Evolutionary conservation across 805 yeast species (phyloP).

Genomic region (Schwanniomyces pseudopolymorphus): DNA sequence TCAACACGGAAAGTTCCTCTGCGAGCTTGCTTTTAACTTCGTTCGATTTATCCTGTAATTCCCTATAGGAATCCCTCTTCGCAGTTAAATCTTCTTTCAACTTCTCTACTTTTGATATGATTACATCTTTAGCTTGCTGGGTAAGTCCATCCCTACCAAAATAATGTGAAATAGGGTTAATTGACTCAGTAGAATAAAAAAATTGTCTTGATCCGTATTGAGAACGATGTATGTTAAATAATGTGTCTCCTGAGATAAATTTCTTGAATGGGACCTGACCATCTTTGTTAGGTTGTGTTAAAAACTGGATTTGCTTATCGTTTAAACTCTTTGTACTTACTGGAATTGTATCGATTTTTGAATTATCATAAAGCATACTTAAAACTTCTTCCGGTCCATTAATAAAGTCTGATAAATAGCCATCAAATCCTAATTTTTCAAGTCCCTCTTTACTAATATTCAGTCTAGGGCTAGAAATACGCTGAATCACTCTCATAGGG

Average conservation of each 20-base stretch:
- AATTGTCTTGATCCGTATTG: conserved; percentile 61
- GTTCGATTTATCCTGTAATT: conserved; percentile 2
- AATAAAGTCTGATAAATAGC: conserved; percentile 69
- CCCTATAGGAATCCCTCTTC: conserved; percentile 1
- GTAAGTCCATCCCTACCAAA: conserved; percentile 36
- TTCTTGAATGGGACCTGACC: conserved; percentile 51
- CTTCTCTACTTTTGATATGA: conserved; percentile 11
- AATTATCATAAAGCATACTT: conserved; percentile 62
- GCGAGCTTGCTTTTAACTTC: conserved; percentile 1
- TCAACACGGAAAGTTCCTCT: conserved; percentile 4
- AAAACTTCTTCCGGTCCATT: conserved; percentile 73
- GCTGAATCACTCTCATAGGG: conserved; percentile 51
- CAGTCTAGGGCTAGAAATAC: conserved; percentile 18
- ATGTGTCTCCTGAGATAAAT: conserved; percentile 58
- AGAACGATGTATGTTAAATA: conserved; percentile 56
- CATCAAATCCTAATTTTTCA: conserved; percentile 66
- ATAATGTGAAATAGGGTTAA: conserved; percentile 23
- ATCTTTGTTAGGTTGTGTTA: conserved; percentile 30
- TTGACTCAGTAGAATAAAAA: conserved; percentile 40
- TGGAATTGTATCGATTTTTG: conserved; percentile 57
- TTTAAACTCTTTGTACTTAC: conserved; percentile 50
- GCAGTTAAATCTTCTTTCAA: conserved; percentile 9
- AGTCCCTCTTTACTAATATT: conserved; percentile 31
- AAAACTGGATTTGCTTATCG: conserved; percentile 34
- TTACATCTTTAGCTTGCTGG: conserved; percentile 19